Percentiles rank a stretch among this genome's conserved stretches.
Evolutionary conservation across 139 green algal species (phyloP).

Genomic region (Tetraselmis striata): DNA sequence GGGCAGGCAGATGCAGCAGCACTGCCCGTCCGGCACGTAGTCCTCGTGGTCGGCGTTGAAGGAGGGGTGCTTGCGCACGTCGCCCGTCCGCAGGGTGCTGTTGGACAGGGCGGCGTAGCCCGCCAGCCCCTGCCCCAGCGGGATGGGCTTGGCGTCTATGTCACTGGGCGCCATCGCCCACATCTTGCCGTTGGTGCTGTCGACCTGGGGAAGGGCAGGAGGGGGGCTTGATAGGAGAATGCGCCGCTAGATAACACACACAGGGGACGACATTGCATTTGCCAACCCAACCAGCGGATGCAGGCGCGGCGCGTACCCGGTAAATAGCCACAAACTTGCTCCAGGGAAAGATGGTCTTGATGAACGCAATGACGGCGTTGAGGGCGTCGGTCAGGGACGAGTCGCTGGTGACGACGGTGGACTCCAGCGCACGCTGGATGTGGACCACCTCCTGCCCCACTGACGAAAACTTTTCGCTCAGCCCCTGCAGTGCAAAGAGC

Average conservation of each 20-base stretch:
- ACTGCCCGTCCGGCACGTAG: background rate
- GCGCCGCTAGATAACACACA: too few relatives aligned
- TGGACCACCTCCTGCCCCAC: background rate
- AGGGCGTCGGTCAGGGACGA: background rate
- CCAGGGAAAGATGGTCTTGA: background rate
- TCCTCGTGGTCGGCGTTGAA: background rate
- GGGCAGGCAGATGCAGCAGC: background rate
- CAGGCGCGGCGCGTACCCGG: background rate
- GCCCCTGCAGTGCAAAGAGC: too few relatives aligned
- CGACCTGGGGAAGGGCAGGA: too few relatives aligned
- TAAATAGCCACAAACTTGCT: background rate
- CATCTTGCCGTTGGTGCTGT: background rate
- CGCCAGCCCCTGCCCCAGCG: background rate
- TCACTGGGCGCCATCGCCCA: background rate
- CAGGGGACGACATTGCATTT: too few relatives aligned
- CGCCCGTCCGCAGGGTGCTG: background rate
- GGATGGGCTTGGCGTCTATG: background rate
- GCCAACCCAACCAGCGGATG: too few relatives aligned
- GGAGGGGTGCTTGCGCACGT: background rate
- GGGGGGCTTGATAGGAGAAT: too few relatives aligned
- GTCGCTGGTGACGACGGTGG: background rate
- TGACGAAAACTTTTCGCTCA: background rate
- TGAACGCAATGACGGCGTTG: background rate
- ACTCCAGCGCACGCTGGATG: background rate
- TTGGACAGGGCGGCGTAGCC: background rate